Evolutionary conservation across 139 green algal species (phyloP).

Genomic region (Chlorella sp.): DNA sequence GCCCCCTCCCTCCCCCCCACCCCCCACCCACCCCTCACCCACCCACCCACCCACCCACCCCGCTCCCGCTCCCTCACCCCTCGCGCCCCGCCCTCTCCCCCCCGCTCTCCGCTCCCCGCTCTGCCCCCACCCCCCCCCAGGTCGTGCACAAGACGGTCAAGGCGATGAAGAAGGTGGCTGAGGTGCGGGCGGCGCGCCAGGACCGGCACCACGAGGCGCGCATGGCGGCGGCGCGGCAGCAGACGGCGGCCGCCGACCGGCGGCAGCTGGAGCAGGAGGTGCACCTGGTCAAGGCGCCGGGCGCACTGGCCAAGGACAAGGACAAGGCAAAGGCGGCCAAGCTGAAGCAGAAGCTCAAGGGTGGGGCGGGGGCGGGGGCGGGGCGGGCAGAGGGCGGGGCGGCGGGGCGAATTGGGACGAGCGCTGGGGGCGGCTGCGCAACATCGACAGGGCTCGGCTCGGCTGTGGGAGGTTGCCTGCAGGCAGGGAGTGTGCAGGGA

Average conservation of each 20-base stretch:
- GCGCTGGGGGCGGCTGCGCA: background rate
- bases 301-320: conserved; percentile 20
- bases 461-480: too few relatives aligned
- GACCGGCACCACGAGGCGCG: conserved; percentile 89
- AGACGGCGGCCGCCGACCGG: conserved; percentile 59
- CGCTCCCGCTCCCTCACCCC: too few relatives aligned
- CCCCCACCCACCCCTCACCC: too few relatives aligned
- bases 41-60: too few relatives aligned
- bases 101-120: too few relatives aligned
- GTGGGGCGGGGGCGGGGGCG: background rate
- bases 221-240: conserved; percentile 71
- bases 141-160: conserved; percentile 91
- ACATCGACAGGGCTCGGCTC: too few relatives aligned
- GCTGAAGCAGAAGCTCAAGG: conserved; percentile 38
- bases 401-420: background rate
- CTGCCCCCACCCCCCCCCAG: too few relatives aligned
- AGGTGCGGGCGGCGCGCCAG: conserved; percentile 82
- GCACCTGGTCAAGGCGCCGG: conserved; percentile 80
- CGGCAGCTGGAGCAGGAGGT: conserved; percentile 91
- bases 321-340: too few relatives aligned
- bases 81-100: too few relatives aligned
- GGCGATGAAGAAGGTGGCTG: conserved; percentile 88
- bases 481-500: too few relatives aligned
- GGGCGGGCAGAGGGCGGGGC: background rate
- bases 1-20: too few relatives aligned